These are phyloP conservation scores for Aspergillus viridinutans DNA, from an alignment of 2,329 filamentous ascomycete species.

Conservation along the genomic window DNA sequence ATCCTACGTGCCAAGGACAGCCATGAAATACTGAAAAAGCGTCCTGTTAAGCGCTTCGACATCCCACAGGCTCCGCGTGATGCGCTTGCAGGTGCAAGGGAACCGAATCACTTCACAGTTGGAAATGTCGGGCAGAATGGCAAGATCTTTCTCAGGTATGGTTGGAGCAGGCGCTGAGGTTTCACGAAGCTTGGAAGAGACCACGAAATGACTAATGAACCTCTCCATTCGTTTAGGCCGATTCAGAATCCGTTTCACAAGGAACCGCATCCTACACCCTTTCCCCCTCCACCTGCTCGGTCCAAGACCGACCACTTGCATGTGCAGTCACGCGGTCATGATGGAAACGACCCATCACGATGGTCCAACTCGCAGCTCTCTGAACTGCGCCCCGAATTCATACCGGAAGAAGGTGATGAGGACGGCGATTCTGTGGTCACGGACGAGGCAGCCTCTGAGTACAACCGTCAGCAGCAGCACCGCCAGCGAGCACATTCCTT, in stretches of 20 bases:
- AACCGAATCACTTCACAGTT: slow-evolving; percentile 71
- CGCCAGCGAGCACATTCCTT: slow-evolving; percentile 69
- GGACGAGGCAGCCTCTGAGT: slow-evolving; percentile 19
- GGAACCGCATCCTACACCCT: slow-evolving; percentile 29
- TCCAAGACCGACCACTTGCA: slow-evolving; percentile 54
- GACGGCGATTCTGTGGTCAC: slow-evolving; percentile 20
- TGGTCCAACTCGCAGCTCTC: slow-evolving; percentile 42
- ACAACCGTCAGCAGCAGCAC: slow-evolving; percentile 20
- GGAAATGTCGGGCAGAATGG: slow-evolving; percentile 80
- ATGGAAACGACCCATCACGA: slow-evolving; percentile 30
- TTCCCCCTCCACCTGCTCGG: slow-evolving; percentile 51
- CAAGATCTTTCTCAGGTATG: slow-evolving; percentile 73
- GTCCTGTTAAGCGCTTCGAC: slow-evolving; percentile 40
- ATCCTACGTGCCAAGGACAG: slow-evolving; percentile 48
- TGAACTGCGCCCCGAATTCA: slow-evolving; percentile 28
- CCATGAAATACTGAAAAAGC: slow-evolving; percentile 45
- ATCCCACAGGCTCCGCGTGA: slow-evolving; percentile 53
- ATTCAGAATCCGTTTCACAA: slow-evolving; percentile 33
- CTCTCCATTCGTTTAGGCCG: slow-evolving; percentile 22
- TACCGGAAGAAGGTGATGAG: slow-evolving; percentile 22
- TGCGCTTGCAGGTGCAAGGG: slow-evolving; percentile 57
- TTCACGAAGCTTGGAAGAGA: slow-evolving; percentile 10
- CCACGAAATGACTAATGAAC: slow-evolving; percentile 7
- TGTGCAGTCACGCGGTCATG: slow-evolving; percentile 27
- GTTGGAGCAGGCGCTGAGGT: slow-evolving; percentile 8